Evolutionary conservation across 2,329 filamentous ascomycete species (phyloP).

Genomic region (Gnomoniopsis smithogilvyi): DNA sequence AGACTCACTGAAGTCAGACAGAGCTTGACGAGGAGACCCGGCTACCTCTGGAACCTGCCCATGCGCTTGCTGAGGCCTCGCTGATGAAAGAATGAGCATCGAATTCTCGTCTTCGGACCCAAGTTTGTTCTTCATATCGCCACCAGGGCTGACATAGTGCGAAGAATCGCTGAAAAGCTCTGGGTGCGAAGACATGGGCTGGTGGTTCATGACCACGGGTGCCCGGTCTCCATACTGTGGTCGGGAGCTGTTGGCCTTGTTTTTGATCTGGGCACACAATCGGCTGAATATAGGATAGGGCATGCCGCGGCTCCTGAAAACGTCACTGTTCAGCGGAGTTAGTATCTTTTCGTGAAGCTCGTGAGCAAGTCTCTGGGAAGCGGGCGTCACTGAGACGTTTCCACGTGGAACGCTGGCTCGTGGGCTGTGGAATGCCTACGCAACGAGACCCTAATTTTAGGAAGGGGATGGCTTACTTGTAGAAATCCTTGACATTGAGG

Average conservation of each 20-base stretch:
- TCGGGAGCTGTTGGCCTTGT: neutral
- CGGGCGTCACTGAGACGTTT: neutral
- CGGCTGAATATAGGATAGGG: neutral
- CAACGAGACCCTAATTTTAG: too few relatives aligned
- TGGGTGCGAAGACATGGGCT: neutral
- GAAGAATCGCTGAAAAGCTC: too few relatives aligned
- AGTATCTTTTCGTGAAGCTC: neutral
- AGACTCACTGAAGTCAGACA: neutral
- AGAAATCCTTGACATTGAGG: neutral
- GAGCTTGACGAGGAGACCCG: neutral
- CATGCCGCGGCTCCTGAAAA: constrained; percentile 12
- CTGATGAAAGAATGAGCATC: too few relatives aligned
- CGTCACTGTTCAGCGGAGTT: neutral
- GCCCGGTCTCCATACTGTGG: neutral
- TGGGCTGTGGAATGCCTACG: too few relatives aligned
- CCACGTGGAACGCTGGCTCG: too few relatives aligned
- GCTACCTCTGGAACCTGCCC: too few relatives aligned
- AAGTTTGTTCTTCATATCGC: too few relatives aligned
- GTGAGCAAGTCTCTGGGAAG: neutral
- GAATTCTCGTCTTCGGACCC: too few relatives aligned
- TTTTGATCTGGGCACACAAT: neutral
- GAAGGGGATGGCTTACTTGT: neutral
- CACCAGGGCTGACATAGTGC: too few relatives aligned
- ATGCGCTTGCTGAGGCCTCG: too few relatives aligned
- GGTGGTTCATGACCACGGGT: neutral